Conservation (phyloP, 768 basidiomycete genomes). For the Mycena metata region DNA sequence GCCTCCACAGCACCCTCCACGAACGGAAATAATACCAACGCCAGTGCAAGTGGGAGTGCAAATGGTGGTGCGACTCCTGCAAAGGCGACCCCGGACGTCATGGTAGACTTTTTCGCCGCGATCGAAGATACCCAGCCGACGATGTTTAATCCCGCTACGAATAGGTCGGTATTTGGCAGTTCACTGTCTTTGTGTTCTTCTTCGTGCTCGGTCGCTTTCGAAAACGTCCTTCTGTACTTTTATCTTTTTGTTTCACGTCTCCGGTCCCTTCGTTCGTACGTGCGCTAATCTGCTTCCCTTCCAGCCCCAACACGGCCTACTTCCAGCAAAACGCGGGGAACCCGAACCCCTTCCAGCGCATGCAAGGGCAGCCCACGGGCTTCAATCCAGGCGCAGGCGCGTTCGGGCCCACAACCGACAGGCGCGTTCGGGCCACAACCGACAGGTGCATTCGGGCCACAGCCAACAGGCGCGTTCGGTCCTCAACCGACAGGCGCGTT, state of each 20-base stretch:
- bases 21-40: slow-evolving; percentile 25
- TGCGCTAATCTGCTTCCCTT: neutral
- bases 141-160: slow-evolving; percentile 76
- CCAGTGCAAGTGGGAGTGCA: neutral
- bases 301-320: slow-evolving; percentile 63
- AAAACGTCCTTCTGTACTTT: no score
- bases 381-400: slow-evolving; percentile 44
- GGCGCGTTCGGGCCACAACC: slow-evolving; percentile 33
- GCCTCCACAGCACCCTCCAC: slow-evolving; percentile 27
- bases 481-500: slow-evolving; percentile 44
- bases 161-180: slow-evolving; percentile 59
- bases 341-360: slow-evolving; percentile 84
- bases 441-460: slow-evolving; percentile 28
- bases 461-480: slow-evolving; percentile 43
- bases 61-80: neutral
- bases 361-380: slow-evolving; percentile 56
- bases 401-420: slow-evolving; percentile 37
- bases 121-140: slow-evolving; percentile 87
- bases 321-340: slow-evolving; percentile 67
- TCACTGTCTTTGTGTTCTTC: no score
- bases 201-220: no score
- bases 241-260: neutral
- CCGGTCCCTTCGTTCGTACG: neutral
- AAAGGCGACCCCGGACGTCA: slow-evolving; percentile 53
- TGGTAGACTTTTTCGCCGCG: slow-evolving; percentile 88